These are phyloP conservation scores for Kernera saxatilis DNA, from an alignment of 345 rosid species.

Conservation along the genomic window DNA sequence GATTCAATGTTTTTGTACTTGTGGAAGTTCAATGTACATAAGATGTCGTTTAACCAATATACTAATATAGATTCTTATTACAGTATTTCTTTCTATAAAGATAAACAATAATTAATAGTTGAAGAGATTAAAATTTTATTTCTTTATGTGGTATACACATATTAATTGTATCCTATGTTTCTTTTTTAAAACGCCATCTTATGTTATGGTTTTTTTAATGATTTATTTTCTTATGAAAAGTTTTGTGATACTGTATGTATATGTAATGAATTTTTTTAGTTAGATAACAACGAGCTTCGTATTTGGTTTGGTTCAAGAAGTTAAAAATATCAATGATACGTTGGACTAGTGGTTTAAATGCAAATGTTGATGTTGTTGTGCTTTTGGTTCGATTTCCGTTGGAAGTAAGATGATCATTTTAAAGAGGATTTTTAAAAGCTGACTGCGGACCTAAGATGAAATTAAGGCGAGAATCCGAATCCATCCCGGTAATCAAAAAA, in stretches of 20 bases:
- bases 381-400: no score
- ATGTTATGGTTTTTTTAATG: not conserved
- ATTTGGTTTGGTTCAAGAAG: no score
- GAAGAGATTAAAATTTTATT: not conserved
- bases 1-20: constrained; percentile 26
- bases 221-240: not conserved
- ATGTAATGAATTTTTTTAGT: not conserved
- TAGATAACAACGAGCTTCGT: no score
- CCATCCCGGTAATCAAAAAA: no score
- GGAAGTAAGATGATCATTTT: no score
- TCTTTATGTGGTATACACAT: not conserved
- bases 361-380: no score
- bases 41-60: constrained; percentile 1
- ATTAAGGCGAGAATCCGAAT: no score
- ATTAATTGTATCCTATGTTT: not conserved
- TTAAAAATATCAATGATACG: no score
- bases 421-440: no score
- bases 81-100: constrained; percentile 11
- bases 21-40: constrained; percentile 24
- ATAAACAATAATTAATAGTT: not conserved
- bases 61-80: constrained; percentile 8
- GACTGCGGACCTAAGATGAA: no score
- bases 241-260: not conserved
- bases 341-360: no score
- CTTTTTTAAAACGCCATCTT: not conserved